Evolutionary conservation across 2,329 filamentous ascomycete species (phyloP).

Genomic region (Pestalotiopsis sp.): DNA sequence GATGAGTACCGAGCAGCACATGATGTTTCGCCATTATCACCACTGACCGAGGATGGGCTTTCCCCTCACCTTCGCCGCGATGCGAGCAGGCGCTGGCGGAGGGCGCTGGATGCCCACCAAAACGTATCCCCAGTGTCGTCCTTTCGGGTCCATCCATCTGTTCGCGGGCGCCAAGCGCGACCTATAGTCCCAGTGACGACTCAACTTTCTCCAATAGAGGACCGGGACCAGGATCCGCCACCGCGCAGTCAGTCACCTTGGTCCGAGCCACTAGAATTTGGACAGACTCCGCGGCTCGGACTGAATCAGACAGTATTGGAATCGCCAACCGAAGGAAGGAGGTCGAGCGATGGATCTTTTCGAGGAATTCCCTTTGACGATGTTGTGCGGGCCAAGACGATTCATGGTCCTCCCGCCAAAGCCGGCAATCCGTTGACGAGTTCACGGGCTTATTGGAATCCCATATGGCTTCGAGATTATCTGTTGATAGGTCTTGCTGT

Average conservation of each 20-base stretch:
- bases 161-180: not conserved
- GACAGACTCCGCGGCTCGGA: not conserved
- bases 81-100: not conserved
- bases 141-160: not conserved
- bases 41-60: not conserved
- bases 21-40: conserved; percentile 9
- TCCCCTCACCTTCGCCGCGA: not conserved
- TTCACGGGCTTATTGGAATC: not conserved
- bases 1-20: conserved; percentile 9
- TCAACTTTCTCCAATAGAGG: not conserved
- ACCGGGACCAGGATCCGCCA: not conserved
- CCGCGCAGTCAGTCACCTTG: not conserved
- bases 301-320: not conserved
- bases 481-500: not conserved
- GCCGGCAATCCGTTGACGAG: not conserved
- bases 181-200: not conserved
- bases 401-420: not conserved
- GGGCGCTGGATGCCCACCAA: not conserved
- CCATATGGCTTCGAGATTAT: conserved; percentile 5
- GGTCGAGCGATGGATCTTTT: not conserved
- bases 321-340: not conserved
- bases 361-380: not conserved
- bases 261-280: not conserved
- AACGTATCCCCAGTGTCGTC: not conserved
- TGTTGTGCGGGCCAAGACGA: not conserved